phyloP scores from a whole-genome alignment of 257 asterid genomes.

The Apocynum venetum region DNA sequence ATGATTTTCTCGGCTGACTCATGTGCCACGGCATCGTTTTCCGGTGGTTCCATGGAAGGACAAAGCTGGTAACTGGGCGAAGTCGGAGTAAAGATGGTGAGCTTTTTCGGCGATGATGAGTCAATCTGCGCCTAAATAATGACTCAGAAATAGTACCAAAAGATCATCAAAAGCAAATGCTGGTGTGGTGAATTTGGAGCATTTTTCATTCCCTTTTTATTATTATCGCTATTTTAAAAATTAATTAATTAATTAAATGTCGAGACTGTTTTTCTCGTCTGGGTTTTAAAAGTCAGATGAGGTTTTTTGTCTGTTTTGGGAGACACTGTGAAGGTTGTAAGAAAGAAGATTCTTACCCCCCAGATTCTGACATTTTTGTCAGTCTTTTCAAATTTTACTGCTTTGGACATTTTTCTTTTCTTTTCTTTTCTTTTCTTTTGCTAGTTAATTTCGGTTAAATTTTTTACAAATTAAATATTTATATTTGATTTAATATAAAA shows the following conservation, averaged over 20 bases:
- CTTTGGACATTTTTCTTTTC: background rate
- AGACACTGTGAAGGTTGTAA: background rate
- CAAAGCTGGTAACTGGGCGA: conserved; percentile 3
- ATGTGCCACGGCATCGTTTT: conserved; percentile 22
- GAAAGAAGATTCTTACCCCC: background rate
- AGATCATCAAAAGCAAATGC: conserved; percentile 4
- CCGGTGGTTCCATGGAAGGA: conserved; percentile 62
- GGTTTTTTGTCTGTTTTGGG: conserved; percentile 1
- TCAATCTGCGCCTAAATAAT: conserved; percentile 1
- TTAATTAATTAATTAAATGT: background rate
- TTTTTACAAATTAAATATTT: no score
- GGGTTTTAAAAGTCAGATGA: conserved; percentile 1
- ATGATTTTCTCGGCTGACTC: conserved; percentile 56
- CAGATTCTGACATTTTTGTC: background rate
- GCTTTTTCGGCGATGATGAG: background rate
- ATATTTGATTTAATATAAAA: no score
- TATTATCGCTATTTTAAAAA: no score
- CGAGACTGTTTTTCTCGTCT: background rate
- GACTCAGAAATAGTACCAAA: background rate
- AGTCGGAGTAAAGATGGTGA: conserved; percentile 15
- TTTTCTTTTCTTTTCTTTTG: no score
- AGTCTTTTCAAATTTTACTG: background rate
- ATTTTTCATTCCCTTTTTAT: background rate
- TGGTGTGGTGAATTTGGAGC: background rate
- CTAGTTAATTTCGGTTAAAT: background rate